Evolutionary conservation across 208 protist species (phyloP).

Genomic region (Acanthamoeba healyi): DNA sequence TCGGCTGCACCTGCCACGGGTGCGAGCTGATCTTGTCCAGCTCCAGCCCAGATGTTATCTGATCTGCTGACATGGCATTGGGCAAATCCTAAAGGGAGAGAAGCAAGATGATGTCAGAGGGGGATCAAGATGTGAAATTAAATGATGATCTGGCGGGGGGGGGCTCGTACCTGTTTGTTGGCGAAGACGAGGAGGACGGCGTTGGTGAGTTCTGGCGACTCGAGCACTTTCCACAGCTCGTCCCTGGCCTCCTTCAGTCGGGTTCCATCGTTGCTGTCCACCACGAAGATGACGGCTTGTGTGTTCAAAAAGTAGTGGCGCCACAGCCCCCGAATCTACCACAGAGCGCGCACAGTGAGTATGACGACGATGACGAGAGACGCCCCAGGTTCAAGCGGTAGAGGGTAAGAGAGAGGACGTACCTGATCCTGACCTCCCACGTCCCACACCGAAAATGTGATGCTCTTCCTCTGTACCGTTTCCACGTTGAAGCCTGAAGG

Average conservation of each 20-base stretch:
- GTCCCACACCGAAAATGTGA: conserved; percentile 97
- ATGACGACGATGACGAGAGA: too few relatives aligned
- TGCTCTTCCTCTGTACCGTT: conserved; percentile 97
- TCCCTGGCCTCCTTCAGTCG: conserved; percentile 89
- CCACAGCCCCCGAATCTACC: conserved; percentile 90
- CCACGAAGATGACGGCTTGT: conserved; percentile 94
- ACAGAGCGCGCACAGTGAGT: too few relatives aligned
- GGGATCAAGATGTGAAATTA: neutral
- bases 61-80: conserved; percentile 89
- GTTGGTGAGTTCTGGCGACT: conserved; percentile 92
- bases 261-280: conserved; percentile 93
- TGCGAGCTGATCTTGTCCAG: conserved; percentile 87
- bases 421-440: conserved; percentile 81
- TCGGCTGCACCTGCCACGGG: conserved; percentile 92
- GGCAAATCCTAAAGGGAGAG: conserved; percentile 88
- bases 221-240: conserved; percentile 92
- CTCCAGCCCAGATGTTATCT: conserved; percentile 90
- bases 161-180: conserved; percentile 95
- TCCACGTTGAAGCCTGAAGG: conserved; percentile 89
- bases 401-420: neutral
- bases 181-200: conserved; percentile 93
- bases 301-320: conserved; percentile 94
- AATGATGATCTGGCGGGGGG: too few relatives aligned
- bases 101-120: neutral
- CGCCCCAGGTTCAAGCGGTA: too few relatives aligned